phyloP scores from a whole-genome alignment of 208 protist species.

The Novymonas esmeraldas region DNA sequence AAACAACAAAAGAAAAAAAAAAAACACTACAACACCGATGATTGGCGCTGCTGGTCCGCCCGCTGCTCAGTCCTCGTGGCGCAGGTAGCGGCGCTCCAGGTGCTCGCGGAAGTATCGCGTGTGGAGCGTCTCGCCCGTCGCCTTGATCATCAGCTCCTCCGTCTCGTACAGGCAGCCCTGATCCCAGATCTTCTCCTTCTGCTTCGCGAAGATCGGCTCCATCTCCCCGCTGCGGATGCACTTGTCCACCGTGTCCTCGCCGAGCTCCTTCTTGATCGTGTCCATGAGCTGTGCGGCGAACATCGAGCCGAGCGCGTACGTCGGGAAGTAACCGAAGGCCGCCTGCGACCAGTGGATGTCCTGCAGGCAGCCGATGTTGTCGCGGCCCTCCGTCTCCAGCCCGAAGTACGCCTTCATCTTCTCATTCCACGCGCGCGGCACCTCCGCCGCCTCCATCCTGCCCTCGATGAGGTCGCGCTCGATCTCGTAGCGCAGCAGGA shows the following conservation, averaged over 20 bases:
- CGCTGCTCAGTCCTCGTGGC: slow-evolving; percentile 22
- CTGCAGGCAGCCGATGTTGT: slow-evolving; percentile 81
- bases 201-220: slow-evolving; percentile 41
- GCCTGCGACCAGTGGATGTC: slow-evolving; percentile 85
- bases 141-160: slow-evolving; percentile 67
- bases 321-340: slow-evolving; percentile 79
- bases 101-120: slow-evolving; percentile 68
- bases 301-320: slow-evolving; percentile 80
- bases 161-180: slow-evolving; percentile 45
- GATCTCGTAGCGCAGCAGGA: slow-evolving; percentile 88
- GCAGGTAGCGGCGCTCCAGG: slow-evolving; percentile 75
- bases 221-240: slow-evolving; percentile 55
- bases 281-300: slow-evolving; percentile 76
- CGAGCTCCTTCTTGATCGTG: slow-evolving; percentile 51
- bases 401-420: slow-evolving; percentile 87
- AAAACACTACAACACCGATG: too few species aligned
- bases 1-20: too few species aligned
- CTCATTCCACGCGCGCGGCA: slow-evolving; percentile 78
- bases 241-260: slow-evolving; percentile 38
- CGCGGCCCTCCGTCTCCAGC: slow-evolving; percentile 72
- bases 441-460: slow-evolving; percentile 58
- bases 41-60: too few species aligned
- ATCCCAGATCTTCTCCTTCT: slow-evolving; percentile 67
- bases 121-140: slow-evolving; percentile 74
- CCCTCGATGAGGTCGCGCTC: slow-evolving; percentile 79